phyloP scores from a whole-genome alignment of 192 early-diverging fungal species.

The Kickxella alabastrina region DNA sequence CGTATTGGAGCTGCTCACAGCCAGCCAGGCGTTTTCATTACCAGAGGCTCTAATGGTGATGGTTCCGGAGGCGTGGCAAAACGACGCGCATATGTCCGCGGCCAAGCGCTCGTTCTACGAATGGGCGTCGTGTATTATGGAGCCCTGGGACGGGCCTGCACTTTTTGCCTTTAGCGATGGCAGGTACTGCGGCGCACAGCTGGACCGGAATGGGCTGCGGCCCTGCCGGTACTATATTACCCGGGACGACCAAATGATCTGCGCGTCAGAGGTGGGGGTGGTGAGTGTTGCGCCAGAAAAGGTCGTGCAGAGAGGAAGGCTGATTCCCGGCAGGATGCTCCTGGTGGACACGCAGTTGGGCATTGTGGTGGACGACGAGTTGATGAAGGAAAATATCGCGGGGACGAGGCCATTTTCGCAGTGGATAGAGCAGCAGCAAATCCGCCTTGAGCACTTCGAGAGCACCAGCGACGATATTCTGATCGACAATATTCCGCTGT shows the following conservation, averaged over 20 bases:
- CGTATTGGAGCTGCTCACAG: constrained; percentile 90
- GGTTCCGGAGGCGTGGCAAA: constrained; percentile 99
- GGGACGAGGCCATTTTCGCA: constrained; percentile 67
- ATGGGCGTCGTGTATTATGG: constrained; percentile 97
- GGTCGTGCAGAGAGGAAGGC: constrained; percentile 84
- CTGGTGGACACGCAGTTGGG: constrained; percentile 92
- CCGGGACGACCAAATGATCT: constrained; percentile 90
- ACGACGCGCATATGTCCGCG: constrained; percentile 71
- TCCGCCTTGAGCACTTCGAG: constrained; percentile 63
- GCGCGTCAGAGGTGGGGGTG: constrained; percentile 95
- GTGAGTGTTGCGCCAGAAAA: constrained; percentile 74
- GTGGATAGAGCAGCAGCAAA: constrained; percentile 84
- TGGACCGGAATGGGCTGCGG: constrained; percentile 96
- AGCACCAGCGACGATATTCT: constrained; percentile 11
- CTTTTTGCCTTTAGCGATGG: constrained; percentile 98
- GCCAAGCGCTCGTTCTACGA: constrained; percentile 93
- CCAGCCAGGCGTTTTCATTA: constrained; percentile 84
- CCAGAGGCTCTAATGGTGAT: constrained; percentile 98
- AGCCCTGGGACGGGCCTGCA: constrained; percentile 98
- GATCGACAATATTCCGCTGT: constrained; percentile 62
- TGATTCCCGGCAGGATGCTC: constrained; percentile 96
- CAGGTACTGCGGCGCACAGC: constrained; percentile 93
- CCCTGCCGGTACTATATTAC: constrained; percentile 98
- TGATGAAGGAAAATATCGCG: constrained; percentile 78
- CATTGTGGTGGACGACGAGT: constrained; percentile 83